Base-by-base conservation (phyloP, 768 basidiomycete genomes). In the Macrolepiota albuminosa region DNA sequence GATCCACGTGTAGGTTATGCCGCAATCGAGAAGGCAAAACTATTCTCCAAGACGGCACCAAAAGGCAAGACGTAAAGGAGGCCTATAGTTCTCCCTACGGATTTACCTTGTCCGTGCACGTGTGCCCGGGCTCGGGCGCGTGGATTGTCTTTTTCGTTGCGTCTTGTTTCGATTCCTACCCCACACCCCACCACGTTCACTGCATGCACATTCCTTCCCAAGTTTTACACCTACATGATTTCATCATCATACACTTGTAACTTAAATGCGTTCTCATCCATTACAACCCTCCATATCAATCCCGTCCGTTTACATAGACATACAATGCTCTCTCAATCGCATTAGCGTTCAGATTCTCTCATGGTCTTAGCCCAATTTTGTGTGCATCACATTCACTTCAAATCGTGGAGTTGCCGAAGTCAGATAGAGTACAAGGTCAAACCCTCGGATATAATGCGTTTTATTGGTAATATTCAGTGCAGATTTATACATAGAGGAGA, bases 1-100 rank as follows among this genome's bases (percentile, higher is more conserved):
- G 29, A 58, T 57, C 34, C 58, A 57, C 55, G 63, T 59, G 58
- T 56, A 92, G 91, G 90, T 85, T 80, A 84, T 68, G 84, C 84
- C 43, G 88, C 93, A 46, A 88, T 97, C 65, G 95, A 95, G 74
- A 95, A 95, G 76, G 94, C 94, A 53, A 92, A 92, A 74, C 81
- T 97, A 64, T 91, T 96, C 75, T 87, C 89, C 76, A 97, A 95
- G 80, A 86, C 82, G 14, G 79, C 89, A 21, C 69, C 78, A 40
- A 91, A 86, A 74, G 84, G 87, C 51, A 91, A 81, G 75, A 81
- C 86, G 42, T 91, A 77, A 73, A 42, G 59, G 33, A 36, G 31
- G 36, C 21, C 13, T 14, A 29, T 13, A 33, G n/a, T n/a, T 57
- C 8, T 54, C 39, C 51, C 24, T 16, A 10, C 33, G 24, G 46